A percentile compares a stretch with the other conserved stretches of the same genome.
Conservation (phyloP, 306 rosid genomes). For the Glycyrrhiza uralensis region DNA sequence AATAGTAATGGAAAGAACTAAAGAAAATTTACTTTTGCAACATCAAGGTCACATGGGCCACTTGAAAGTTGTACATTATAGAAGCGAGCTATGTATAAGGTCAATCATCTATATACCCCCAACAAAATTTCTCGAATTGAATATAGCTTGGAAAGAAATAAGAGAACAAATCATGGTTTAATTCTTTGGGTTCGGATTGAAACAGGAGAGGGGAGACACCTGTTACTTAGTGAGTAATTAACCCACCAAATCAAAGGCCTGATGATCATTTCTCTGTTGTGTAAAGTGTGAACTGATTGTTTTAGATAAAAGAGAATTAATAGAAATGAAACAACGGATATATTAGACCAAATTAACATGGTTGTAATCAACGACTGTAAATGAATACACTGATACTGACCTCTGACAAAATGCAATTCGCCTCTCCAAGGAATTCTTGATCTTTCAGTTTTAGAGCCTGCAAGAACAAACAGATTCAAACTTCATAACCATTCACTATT, state of each 20-base stretch:
- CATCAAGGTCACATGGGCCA: neutral
- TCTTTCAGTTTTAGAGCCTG: slow-evolving; percentile 64
- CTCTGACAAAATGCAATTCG: slow-evolving; percentile 74
- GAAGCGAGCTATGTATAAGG: neutral
- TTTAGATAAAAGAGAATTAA: neutral
- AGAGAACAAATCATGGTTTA: neutral
- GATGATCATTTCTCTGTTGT: too few relatives aligned
- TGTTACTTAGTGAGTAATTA: neutral
- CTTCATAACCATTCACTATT: neutral
- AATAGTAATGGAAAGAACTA: neutral
- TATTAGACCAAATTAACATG: neutral
- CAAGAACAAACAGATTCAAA: slow-evolving; percentile 8
- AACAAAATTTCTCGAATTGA: neutral
- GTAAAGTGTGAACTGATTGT: neutral
- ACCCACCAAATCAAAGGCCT: too few relatives aligned
- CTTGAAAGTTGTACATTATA: neutral
- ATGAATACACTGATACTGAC: slow-evolving; percentile 32
- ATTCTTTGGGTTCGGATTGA: neutral
- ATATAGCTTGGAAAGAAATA: neutral
- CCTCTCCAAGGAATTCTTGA: slow-evolving; percentile 86
- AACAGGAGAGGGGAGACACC: neutral
- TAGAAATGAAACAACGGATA: neutral
- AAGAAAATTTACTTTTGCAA: neutral
- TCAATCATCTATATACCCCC: neutral
- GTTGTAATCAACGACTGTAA: neutral